Conservation (phyloP, 2,329 filamentous ascomycete species). For the Exophiala spinifera region DNA sequence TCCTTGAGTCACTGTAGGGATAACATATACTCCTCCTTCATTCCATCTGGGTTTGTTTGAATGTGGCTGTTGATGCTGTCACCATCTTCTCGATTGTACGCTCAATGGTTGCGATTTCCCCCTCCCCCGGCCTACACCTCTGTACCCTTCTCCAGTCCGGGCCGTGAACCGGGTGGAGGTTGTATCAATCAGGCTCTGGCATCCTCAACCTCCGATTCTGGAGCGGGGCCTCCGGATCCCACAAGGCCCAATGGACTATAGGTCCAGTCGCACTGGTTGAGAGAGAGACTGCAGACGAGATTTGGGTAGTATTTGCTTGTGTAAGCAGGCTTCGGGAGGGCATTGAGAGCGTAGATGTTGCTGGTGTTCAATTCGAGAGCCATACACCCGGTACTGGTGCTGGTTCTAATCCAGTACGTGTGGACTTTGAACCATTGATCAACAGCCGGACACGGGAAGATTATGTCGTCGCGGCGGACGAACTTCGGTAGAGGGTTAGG, state of each 20-base stretch:
- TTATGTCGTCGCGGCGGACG: neutral
- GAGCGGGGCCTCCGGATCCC: neutral
- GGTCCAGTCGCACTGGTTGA: conserved; percentile 7
- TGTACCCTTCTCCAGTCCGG: too few species aligned
- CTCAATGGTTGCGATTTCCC: too few species aligned
- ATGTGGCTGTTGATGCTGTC: too few species aligned
- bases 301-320: conserved; percentile 5
- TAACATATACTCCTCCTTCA: too few species aligned
- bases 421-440: conserved; percentile 19
- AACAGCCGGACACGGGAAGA: conserved; percentile 7
- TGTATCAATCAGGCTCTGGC: neutral
- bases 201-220: neutral
- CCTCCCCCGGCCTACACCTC: too few species aligned
- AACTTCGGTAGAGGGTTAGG: neutral
- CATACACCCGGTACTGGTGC: conserved; percentile 12
- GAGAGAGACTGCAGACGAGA: conserved; percentile 10
- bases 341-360: conserved; percentile 14
- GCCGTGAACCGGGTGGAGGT: neutral
- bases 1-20: too few species aligned
- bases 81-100: too few species aligned
- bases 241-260: conserved; percentile 12
- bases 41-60: too few species aligned
- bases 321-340: conserved; percentile 9
- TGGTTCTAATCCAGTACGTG: conserved; percentile 11
- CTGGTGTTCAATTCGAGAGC: conserved; percentile 6